Evolutionary conservation across 1,284 basidiomycete species (phyloP).

Genomic region (Cryptococcus sp.): DNA sequence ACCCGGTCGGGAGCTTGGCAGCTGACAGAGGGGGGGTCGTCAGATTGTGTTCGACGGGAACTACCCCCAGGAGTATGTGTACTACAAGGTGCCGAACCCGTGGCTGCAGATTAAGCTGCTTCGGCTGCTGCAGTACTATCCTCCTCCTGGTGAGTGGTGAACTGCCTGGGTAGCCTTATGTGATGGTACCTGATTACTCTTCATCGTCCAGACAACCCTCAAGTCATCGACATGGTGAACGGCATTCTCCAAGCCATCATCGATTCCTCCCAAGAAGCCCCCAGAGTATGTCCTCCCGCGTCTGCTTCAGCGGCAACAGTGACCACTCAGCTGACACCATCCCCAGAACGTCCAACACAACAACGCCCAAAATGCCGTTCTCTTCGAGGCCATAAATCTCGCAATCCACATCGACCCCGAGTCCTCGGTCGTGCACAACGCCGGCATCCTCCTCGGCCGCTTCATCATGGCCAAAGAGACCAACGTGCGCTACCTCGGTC

Average conservation of each 20-base stretch:
- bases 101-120: slow-evolving; percentile 98
- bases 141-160: slow-evolving; percentile 69
- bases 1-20: background rate
- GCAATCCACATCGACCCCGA: slow-evolving; percentile 95
- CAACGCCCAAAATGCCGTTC: slow-evolving; percentile 95
- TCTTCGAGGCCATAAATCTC: slow-evolving; percentile 96
- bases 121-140: slow-evolving; percentile 90
- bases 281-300: slow-evolving; percentile 49
- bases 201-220: slow-evolving; percentile 66
- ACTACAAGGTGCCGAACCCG: slow-evolving; percentile 90
- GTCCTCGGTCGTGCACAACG: slow-evolving; percentile 81
- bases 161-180: background rate
- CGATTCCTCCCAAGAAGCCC: slow-evolving; percentile 88
- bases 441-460: slow-evolving; percentile 85
- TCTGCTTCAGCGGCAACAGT: background rate
- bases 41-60: slow-evolving; percentile 89
- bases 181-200: background rate
- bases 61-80: slow-evolving; percentile 82
- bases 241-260: slow-evolving; percentile 86
- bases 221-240: slow-evolving; percentile 71
- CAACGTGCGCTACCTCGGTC: slow-evolving; percentile 94
- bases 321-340: slow-evolving; percentile 11
- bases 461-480: slow-evolving; percentile 98
- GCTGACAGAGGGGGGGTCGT: slow-evolving; percentile 9
- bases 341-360: slow-evolving; percentile 90